phyloP scores from a whole-genome alignment of 1,139 yeast genomes.

The Blastobotrys malaysiensis region DNA sequence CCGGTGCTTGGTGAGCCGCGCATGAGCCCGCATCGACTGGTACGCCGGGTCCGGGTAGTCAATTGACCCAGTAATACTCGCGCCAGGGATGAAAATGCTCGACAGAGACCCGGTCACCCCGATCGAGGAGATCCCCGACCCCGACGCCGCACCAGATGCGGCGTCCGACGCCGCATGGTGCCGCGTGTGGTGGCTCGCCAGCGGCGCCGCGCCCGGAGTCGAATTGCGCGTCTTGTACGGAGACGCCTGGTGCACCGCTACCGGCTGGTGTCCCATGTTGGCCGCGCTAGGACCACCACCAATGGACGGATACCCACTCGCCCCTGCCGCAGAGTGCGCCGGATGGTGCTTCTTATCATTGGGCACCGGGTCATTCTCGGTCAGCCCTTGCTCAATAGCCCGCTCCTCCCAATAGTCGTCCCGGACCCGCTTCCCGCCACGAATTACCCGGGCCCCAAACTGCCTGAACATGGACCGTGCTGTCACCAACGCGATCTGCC shows the following conservation, averaged over 20 bases:
- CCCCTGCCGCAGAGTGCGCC: not conserved
- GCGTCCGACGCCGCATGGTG: too few species aligned
- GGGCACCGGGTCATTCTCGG: conserved; percentile 42
- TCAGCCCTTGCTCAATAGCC: conserved; percentile 55
- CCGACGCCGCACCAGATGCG: not conserved
- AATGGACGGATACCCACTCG: not conserved
- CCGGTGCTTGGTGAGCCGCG: not conserved
- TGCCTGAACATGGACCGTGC: conserved; percentile 62
- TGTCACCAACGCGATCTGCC: conserved; percentile 57
- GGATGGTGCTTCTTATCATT: conserved; percentile 4
- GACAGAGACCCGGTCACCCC: not conserved
- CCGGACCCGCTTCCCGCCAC: conserved; percentile 55
- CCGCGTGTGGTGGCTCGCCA: not conserved
- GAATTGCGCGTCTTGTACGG: conserved; percentile 6
- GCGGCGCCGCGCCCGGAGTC: conserved; percentile 4
- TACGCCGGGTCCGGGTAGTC: conserved; percentile 26
- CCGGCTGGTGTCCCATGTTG: conserved; percentile 6
- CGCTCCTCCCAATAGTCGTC: conserved; percentile 79
- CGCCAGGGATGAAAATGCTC: conserved; percentile 26
- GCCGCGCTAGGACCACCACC: conserved; percentile 10
- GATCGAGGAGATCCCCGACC: not conserved
- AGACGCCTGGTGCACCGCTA: not conserved
- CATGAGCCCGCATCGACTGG: not conserved
- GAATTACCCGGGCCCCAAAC: conserved; percentile 65
- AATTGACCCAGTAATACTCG: conserved; percentile 28